Conservation (phyloP, 768 basidiomycete genomes). For the Ramaria rubella region DNA sequence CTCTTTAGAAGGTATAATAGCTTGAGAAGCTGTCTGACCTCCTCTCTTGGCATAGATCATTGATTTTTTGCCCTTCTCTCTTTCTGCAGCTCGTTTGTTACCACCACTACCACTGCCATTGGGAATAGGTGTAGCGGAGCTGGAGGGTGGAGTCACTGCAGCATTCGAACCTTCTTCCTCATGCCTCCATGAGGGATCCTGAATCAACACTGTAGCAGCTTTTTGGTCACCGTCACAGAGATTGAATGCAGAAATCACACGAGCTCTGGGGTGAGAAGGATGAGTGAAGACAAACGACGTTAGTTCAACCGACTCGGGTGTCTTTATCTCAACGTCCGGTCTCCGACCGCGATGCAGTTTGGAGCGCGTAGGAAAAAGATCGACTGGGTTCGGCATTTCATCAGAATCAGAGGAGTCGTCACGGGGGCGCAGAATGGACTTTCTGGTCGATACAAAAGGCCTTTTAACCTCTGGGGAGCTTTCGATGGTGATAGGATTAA, state of each 20-base stretch:
- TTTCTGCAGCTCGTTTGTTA: conserved; percentile 53
- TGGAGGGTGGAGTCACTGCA: conserved; percentile 16
- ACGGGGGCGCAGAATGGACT: conserved; percentile 33
- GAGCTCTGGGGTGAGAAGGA: conserved; percentile 16
- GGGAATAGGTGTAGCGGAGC: conserved; percentile 23
- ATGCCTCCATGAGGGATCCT: conserved; percentile 9
- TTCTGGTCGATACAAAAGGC: conserved; percentile 44
- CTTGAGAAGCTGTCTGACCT: conserved; percentile 32
- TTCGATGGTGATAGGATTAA: conserved; percentile 16
- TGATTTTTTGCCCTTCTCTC: conserved; percentile 77
- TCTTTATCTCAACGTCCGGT: conserved; percentile 11
- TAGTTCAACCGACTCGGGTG: conserved; percentile 5
- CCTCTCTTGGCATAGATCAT: conserved; percentile 70
- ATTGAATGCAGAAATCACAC: conserved; percentile 7
- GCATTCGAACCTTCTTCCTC: not conserved
- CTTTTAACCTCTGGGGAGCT: conserved; percentile 50
- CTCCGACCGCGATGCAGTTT: conserved; percentile 50
- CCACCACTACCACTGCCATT: conserved; percentile 55
- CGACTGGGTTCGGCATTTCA: conserved; percentile 47
- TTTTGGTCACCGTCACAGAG: conserved; percentile 7
- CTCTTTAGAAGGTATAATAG: conserved; percentile 32
- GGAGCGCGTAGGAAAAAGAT: conserved; percentile 39
- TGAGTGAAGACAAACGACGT: conserved; percentile 31
- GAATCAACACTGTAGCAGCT: conserved; percentile 8
- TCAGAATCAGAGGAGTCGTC: conserved; percentile 58